Evolutionary conservation across 2,329 filamentous ascomycete genomes (phyloP).

Genomic region (Cordyceps cicadae): DNA sequence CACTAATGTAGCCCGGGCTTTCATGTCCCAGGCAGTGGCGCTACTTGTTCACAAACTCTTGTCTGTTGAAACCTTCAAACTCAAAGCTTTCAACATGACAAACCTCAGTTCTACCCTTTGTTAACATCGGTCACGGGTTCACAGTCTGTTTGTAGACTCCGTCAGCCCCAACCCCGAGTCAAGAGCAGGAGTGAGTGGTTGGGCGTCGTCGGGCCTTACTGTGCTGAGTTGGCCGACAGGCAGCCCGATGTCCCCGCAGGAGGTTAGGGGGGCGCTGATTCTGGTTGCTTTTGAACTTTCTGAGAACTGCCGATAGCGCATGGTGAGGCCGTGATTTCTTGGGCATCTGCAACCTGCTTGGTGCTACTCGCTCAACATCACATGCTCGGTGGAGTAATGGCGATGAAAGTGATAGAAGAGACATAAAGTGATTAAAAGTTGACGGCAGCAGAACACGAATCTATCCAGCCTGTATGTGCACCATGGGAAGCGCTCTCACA

Average conservation of each 20-base stretch:
- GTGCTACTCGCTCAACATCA: background rate
- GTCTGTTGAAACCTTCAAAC: no score
- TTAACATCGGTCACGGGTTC: background rate
- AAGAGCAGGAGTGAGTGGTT: background rate
- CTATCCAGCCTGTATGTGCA: no score
- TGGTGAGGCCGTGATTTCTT: background rate
- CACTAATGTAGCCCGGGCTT: no score
- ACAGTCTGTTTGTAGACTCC: background rate
- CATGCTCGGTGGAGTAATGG: background rate
- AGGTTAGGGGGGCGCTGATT: background rate
- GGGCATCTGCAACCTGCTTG: background rate
- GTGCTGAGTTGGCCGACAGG: slow-evolving; percentile 5
- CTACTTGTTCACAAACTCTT: no score
- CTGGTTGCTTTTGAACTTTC: background rate
- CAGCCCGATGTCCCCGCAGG: slow-evolving; percentile 5
- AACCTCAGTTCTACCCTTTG: background rate
- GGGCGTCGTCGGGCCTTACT: slow-evolving; percentile 6
- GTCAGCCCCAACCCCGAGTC: background rate
- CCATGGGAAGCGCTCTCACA: no score
- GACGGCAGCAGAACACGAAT: background rate
- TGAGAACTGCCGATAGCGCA: background rate
- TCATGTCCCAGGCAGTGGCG: no score
- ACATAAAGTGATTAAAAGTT: background rate
- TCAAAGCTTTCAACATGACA: no score
- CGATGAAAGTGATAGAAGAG: background rate